Evolutionary conservation across 148 eudicot genomes (phyloP).

Genomic region (Vaccinium macrocarpon): DNA sequence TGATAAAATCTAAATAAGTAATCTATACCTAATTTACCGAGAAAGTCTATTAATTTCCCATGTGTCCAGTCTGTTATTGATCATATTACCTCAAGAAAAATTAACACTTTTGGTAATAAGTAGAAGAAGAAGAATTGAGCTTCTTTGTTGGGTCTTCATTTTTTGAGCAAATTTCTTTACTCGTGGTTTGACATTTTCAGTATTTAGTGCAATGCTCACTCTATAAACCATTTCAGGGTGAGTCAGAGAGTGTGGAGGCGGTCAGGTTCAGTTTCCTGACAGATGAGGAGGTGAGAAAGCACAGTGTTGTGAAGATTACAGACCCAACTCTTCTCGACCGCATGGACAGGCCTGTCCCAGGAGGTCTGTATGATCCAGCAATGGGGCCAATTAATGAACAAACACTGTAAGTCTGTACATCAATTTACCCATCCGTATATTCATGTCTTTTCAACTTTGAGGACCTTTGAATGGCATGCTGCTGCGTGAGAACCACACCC

Average conservation of each 20-base stretch:
- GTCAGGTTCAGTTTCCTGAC: conserved; percentile 74
- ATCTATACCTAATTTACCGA: background rate
- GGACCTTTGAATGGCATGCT: background rate
- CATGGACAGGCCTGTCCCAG: conserved; percentile 47
- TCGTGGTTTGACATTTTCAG: background rate
- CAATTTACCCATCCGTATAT: background rate
- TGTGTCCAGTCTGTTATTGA: background rate
- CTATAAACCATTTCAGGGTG: conserved; percentile 33
- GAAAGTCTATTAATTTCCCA: background rate
- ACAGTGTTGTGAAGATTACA: conserved; percentile 58
- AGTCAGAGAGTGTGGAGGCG: conserved; percentile 57
- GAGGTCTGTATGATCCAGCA: conserved; percentile 82
- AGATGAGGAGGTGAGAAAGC: conserved; percentile 60
- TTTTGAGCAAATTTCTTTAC: background rate
- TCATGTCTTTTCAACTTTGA: background rate
- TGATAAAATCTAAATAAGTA: no score
- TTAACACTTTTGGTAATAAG: background rate
- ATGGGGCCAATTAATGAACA: conserved; percentile 64
- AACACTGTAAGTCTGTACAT: conserved; percentile 39
- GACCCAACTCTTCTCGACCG: conserved; percentile 50
- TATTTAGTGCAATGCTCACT: background rate
- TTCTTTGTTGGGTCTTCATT: background rate
- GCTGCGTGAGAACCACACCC: background rate
- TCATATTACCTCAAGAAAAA: background rate
- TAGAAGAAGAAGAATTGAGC: background rate